Conservation (phyloP, 129 eudicot species). For the Pittosporum tobira region DNA sequence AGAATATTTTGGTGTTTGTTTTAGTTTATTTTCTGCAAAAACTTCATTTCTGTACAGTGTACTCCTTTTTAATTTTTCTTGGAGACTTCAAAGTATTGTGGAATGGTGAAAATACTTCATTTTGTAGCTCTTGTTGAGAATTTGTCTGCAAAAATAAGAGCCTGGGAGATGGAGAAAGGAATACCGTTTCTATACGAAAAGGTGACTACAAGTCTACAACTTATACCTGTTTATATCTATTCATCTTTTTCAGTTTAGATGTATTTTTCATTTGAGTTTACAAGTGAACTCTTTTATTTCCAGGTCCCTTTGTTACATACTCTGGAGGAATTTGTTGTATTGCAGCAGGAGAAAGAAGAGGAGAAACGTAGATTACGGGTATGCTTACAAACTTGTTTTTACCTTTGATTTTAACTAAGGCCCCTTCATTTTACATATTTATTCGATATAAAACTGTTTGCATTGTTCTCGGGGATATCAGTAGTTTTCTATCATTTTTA, state of each 20-base stretch:
- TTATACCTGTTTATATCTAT: background rate
- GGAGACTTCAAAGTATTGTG: background rate
- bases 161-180: constrained; percentile 53
- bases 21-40: too few species aligned
- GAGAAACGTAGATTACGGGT: constrained; percentile 52
- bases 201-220: constrained; percentile 21
- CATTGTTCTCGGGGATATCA: too few species aligned
- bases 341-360: constrained; percentile 42
- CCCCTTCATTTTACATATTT: too few species aligned
- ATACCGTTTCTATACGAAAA: constrained; percentile 41
- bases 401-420: too few species aligned
- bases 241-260: too few species aligned
- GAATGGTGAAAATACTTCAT: background rate
- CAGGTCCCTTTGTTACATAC: constrained; percentile 38
- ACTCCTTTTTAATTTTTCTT: too few species aligned
- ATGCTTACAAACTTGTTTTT: background rate
- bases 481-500: too few species aligned
- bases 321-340: constrained; percentile 29
- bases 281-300: background rate
- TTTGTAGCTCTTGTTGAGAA: constrained; percentile 44
- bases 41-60: too few species aligned
- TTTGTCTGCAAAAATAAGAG: constrained; percentile 36
- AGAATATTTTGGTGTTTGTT: too few species aligned
- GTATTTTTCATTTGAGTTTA: background rate
- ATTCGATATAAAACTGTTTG: too few species aligned